Evolutionary conservation across 768 basidiomycete species (phyloP).

Genomic region (Serendipita sp.): DNA sequence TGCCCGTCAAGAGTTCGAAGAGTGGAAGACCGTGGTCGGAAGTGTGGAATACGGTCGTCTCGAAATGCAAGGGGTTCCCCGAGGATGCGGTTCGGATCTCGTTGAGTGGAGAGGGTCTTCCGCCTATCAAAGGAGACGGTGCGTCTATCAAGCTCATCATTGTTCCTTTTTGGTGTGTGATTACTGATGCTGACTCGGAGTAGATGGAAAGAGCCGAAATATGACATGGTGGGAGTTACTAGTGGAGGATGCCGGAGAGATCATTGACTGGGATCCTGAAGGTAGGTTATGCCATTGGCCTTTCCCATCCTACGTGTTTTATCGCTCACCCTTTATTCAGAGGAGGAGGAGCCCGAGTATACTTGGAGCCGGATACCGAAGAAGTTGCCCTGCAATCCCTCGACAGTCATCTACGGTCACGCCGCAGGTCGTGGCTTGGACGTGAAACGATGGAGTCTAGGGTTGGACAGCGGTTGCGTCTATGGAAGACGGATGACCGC

Average conservation of each 20-base stretch:
- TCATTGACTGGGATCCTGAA: slow-evolving; percentile 2
- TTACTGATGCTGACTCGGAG: neutral
- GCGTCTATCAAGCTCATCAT: slow-evolving; percentile 9
- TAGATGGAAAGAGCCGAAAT: slow-evolving; percentile 3
- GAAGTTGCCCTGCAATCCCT: slow-evolving; percentile 46
- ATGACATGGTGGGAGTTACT: slow-evolving; percentile 11
- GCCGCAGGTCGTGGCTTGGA: slow-evolving; percentile 67
- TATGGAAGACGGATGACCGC: slow-evolving; percentile 52
- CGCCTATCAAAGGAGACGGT: slow-evolving; percentile 13
- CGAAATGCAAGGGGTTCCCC: slow-evolving; percentile 36
- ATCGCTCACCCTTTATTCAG: slow-evolving; percentile 5
- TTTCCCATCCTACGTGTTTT: slow-evolving; percentile 15
- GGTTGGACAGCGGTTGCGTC: slow-evolving; percentile 76
- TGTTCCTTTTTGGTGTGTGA: neutral
- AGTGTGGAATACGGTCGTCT: slow-evolving; percentile 56
- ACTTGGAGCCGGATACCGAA: slow-evolving; percentile 11
- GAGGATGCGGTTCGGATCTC: slow-evolving; percentile 6
- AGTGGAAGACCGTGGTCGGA: slow-evolving; percentile 61
- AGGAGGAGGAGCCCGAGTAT: neutral
- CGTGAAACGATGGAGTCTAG: slow-evolving; percentile 67
- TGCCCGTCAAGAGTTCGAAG: slow-evolving; percentile 17
- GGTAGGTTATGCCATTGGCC: slow-evolving; percentile 7
- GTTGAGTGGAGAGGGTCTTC: slow-evolving; percentile 14
- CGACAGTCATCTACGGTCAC: slow-evolving; percentile 79
- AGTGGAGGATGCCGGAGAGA: neutral